These are phyloP conservation scores for Jamesozyma gamospora DNA, from an alignment of 805 yeast species.

Conservation along the genomic window DNA sequence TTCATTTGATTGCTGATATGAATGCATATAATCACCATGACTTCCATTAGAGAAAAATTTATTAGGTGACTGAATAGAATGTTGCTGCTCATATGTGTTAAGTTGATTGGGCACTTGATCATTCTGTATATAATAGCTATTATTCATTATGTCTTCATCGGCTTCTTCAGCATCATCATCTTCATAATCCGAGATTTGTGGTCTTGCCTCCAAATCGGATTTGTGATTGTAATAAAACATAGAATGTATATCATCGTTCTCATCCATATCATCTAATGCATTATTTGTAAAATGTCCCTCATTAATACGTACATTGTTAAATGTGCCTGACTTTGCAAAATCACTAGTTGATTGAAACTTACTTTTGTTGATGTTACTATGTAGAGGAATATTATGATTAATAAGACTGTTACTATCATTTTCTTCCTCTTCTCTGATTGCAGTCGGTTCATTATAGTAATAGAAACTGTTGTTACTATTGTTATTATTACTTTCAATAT, in stretches of 20 bases:
- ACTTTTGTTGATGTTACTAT: not conserved
- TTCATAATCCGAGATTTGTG: constrained; percentile 27
- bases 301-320: not conserved
- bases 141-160: constrained; percentile 5
- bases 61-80: not conserved
- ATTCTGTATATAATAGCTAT: not conserved
- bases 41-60: not conserved
- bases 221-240: constrained; percentile 28
- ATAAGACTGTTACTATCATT: not conserved
- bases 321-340: not conserved
- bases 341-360: not conserved
- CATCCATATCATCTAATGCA: not conserved
- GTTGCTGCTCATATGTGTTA: not conserved
- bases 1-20: constrained; percentile 10
- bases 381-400: not conserved
- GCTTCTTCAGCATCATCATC: constrained; percentile 15
- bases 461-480: not conserved
- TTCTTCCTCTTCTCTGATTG: constrained; percentile 15
- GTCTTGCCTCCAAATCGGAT: constrained; percentile 24
- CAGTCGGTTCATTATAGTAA: constrained; percentile 6
- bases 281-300: not conserved
- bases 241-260: constrained; percentile 24
- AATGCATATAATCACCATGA: constrained; percentile 1
- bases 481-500: not conserved
- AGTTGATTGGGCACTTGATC: not conserved